These are phyloP conservation scores for Coemansia sp. DNA, from an alignment of 192 early-diverging fungal species.

Conservation along the genomic window DNA sequence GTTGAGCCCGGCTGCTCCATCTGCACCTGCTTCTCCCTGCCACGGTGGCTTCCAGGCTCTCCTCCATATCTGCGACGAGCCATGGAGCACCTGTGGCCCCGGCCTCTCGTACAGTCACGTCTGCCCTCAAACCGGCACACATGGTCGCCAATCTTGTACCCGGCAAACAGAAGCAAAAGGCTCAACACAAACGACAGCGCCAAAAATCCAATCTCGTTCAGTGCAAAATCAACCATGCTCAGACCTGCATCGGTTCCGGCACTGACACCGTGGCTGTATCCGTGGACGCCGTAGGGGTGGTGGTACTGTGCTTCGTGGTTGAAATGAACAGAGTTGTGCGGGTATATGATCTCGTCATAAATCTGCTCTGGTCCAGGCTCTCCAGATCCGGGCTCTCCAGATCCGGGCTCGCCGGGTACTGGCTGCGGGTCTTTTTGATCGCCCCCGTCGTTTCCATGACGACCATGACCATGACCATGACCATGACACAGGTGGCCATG, in stretches of 20 bases:
- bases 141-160: conserved; percentile 33
- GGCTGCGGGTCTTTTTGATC: neutral
- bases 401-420: neutral
- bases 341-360: neutral
- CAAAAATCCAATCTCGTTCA: conserved; percentile 18
- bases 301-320: too few species aligned
- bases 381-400: neutral
- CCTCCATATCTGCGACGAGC: conserved; percentile 6
- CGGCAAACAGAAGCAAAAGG: conserved; percentile 25
- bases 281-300: too few species aligned
- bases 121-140: conserved; percentile 21
- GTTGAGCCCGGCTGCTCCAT: neutral
- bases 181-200: conserved; percentile 21
- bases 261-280: neutral
- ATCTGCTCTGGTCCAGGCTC: neutral
- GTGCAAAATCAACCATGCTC: conserved; percentile 6
- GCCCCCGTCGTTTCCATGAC: neutral
- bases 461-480: neutral
- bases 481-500: neutral
- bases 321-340: neutral
- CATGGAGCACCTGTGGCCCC: conserved; percentile 7
- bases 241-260: neutral
- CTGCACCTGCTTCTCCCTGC: neutral
- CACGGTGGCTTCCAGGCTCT: neutral
- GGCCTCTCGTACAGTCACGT: conserved; percentile 3